Percentiles rank a stretch among this genome's conserved stretches.
These are phyloP conservation scores for Solanum gandarillasii DNA, from an alignment of 257 asterid genomes.

Conservation along the genomic window DNA sequence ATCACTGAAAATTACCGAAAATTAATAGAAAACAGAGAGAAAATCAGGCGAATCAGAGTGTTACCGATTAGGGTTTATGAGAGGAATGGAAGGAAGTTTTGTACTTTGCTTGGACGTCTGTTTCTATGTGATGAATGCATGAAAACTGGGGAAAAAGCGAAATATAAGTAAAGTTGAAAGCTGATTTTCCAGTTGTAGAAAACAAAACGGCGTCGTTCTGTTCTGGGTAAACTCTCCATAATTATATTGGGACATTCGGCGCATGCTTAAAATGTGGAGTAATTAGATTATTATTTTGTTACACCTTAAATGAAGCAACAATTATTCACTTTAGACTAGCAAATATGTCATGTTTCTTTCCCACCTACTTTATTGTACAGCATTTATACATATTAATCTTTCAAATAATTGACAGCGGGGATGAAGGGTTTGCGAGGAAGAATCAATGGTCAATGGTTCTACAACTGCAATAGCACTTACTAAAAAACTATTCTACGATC, in stretches of 20 bases:
- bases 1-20: background rate
- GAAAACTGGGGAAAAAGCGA: background rate
- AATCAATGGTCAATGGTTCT: background rate
- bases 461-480: background rate
- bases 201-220: background rate
- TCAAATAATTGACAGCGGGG: no score
- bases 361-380: background rate
- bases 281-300: background rate
- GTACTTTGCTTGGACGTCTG: background rate
- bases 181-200: background rate
- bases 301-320: background rate
- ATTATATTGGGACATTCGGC: background rate
- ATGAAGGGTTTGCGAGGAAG: background rate
- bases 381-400: background rate
- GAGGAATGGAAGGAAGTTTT: background rate
- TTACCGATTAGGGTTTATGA: background rate
- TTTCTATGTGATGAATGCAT: background rate
- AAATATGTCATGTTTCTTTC: background rate
- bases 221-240: background rate
- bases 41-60: background rate
- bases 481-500: accelerated
- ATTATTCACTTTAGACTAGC: background rate
- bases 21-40: background rate
- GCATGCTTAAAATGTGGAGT: background rate
- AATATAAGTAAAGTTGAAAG: background rate